Evolutionary conservation across 352 stramenopile species (phyloP), one percentile per base, ranked within the genome.

Genomic region (Phytophthora citricola): DNA sequence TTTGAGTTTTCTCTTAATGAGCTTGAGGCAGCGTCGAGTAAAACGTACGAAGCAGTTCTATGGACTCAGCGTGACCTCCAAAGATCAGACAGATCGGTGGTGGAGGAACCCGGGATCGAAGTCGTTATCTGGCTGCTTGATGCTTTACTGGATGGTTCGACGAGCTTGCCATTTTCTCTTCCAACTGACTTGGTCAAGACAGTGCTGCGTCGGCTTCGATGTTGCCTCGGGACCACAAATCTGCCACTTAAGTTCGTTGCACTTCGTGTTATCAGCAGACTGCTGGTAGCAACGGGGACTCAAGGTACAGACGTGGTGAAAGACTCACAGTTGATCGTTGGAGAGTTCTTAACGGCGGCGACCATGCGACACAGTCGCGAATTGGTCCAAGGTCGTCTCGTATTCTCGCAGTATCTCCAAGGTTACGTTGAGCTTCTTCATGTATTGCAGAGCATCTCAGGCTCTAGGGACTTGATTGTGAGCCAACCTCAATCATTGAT

Each of bases 51-150:
- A 63, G 84, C 91, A 0, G 44, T 68, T 24, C 32, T 94, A 20
- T 98, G 91, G 92, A 95, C 87, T 0, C 79, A 96, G 27, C 75
- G 87, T 14, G 81, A 85, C 2, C 67, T 95, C 4, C 39, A 58
- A 44, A 72, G 75, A 15, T n/a, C 69, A 6, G 90, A 97, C 51
- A 58, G 56, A 6, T 66, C 56, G 2, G 79, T 83, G 12, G 8
- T 79, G 7, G 40, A 70, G n/a, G 85, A 94, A 14, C 85, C 91
- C 12, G 84, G 75, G 14, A 72, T 97, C n/a, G 89, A 97, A 63
- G 59, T 95, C 7, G 78, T 79, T 17, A 51, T 77, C 5, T 97
- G 85, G 85, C 48, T 94, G 11, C 34, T 92, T 14, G 80, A 93
- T 20, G 39, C 62, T 15, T 60, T 95, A 4, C 46, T 88, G 27